Evolutionary conservation across 495 filamentous ascomycete genomes (phyloP).

Genomic region (Neurospora tetrasperma): DNA sequence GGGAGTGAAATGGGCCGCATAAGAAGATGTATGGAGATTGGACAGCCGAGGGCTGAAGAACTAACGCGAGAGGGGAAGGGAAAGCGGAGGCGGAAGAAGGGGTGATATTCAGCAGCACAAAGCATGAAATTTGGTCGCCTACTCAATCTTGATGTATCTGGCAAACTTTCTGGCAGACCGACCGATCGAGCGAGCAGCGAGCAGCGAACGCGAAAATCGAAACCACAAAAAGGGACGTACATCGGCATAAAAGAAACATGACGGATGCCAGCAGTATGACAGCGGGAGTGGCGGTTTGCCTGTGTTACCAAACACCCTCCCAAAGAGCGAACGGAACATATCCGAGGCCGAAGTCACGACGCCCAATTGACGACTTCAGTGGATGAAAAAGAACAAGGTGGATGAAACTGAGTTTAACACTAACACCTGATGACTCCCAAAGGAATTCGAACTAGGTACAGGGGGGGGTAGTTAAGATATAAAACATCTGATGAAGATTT

Average conservation of each 20-base stretch:
- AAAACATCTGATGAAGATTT: not conserved
- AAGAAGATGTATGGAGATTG: not conserved
- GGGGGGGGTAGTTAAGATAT: not conserved
- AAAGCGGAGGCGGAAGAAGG: not conserved
- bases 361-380: not conserved
- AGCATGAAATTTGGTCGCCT: not conserved
- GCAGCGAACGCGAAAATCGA: not conserved
- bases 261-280: not conserved
- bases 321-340: not conserved
- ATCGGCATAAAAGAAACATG: not conserved
- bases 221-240: not conserved
- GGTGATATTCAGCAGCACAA: not conserved
- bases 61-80: not conserved
- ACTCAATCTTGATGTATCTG: not conserved
- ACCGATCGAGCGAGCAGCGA: not conserved
- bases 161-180: not conserved
- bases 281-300: not conserved
- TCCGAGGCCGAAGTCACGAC: not conserved
- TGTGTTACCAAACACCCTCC: not conserved
- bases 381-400: not conserved
- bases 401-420: not conserved
- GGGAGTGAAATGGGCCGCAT: not conserved
- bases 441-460: not conserved
- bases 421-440: not conserved
- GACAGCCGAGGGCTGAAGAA: not conserved